phyloP scores from a whole-genome alignment of 345 rosid genomes.

The Linum usitatissimum region DNA sequence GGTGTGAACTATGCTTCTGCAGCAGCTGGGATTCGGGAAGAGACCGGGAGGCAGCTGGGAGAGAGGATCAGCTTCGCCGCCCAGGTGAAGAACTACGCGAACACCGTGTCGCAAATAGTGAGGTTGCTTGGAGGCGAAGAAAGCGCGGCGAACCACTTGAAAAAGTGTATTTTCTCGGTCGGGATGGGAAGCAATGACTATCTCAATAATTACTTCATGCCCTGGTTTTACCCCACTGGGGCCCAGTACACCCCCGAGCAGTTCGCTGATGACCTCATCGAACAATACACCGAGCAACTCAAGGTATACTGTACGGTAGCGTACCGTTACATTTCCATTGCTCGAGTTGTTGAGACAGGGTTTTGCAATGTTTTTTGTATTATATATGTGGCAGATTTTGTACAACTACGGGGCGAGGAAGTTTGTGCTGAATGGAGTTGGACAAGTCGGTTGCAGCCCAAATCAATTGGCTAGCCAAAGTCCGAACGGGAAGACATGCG shows the following conservation, averaged over 20 bases:
- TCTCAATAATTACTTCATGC: slow-evolving; percentile 16
- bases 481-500: background rate
- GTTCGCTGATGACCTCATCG: slow-evolving; percentile 8
- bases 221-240: background rate
- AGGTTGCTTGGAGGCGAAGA: background rate
- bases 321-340: too few species aligned
- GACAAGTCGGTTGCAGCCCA: slow-evolving; percentile 1
- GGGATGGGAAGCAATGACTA: slow-evolving; percentile 16
- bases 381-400: background rate
- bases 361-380: too few species aligned
- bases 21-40: background rate
- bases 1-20: slow-evolving; percentile 3
- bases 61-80: background rate
- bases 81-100: slow-evolving; percentile 8
- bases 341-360: too few species aligned
- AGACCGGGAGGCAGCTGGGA: slow-evolving; percentile 50
- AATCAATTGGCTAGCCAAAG: background rate
- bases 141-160: slow-evolving; percentile 8
- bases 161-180: slow-evolving; percentile 13
- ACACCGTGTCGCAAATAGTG: background rate
- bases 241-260: slow-evolving; percentile 6
- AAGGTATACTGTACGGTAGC: background rate
- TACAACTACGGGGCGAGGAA: slow-evolving; percentile 8
- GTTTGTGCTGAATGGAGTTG: background rate
- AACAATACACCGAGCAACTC: slow-evolving; percentile 8